A percentile compares a stretch with the other conserved stretches of the same genome.
These are phyloP conservation scores for Pythium aquatile DNA, from an alignment of 352 stramenopile genomes.

Conservation along the genomic window DNA sequence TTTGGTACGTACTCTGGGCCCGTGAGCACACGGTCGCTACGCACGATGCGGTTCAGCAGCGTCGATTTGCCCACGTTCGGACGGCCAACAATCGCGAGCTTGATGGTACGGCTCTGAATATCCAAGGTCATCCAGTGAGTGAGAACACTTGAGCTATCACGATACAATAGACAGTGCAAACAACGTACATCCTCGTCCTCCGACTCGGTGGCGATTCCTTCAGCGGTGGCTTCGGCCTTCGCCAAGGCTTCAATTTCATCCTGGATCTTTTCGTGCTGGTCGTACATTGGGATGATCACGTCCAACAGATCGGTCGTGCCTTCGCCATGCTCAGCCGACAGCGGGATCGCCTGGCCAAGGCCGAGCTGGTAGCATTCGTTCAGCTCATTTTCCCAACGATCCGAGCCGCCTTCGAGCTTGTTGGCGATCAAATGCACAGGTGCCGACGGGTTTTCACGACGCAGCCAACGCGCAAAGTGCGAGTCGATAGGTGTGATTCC, in stretches of 20 bases:
- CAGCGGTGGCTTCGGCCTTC: constrained; percentile 19
- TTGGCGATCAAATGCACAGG: constrained; percentile 76
- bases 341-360: constrained; percentile 59
- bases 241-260: constrained; percentile 27
- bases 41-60: constrained; percentile 79
- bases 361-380: constrained; percentile 80
- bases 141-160: not conserved
- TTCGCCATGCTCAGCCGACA: constrained; percentile 80
- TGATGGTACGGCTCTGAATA: constrained; percentile 56
- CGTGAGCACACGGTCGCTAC: constrained; percentile 76
- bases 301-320: constrained; percentile 68
- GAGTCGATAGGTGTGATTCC: constrained; percentile 76
- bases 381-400: constrained; percentile 62
- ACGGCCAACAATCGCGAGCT: constrained; percentile 75
- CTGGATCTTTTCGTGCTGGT: constrained; percentile 59
- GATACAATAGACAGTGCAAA: not conserved
- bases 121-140: not conserved
- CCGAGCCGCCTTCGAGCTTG: constrained; percentile 70
- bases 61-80: constrained; percentile 84
- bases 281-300: constrained; percentile 68
- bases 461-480: constrained; percentile 78
- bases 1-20: constrained; percentile 66
- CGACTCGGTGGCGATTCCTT: constrained; percentile 28
- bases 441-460: constrained; percentile 51
- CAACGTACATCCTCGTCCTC: constrained; percentile 56